Evolutionary conservation across 495 filamentous ascomycete genomes (phyloP).

Genomic region (Aspergillus campestris): DNA sequence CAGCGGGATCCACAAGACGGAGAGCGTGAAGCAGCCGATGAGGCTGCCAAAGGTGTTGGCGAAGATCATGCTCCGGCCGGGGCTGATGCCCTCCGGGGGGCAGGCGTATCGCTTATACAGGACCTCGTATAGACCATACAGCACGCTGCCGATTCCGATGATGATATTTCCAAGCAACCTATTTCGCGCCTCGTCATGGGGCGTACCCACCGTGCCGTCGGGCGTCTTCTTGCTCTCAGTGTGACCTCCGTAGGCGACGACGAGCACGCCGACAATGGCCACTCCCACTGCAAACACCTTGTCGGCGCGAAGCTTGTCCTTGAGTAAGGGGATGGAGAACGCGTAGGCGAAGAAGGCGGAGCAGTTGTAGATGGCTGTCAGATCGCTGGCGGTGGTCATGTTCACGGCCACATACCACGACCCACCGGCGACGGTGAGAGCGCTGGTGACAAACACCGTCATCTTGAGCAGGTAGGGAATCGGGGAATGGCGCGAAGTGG

Average conservation of each 20-base stretch:
- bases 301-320: constrained; percentile 69
- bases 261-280: constrained; percentile 78
- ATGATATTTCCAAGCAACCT: constrained; percentile 77
- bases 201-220: constrained; percentile 38
- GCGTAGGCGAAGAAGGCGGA: constrained; percentile 97
- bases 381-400: constrained; percentile 81
- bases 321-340: constrained; percentile 81
- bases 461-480: constrained; percentile 66
- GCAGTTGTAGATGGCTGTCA: constrained; percentile 99
- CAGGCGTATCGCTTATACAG: constrained; percentile 89
- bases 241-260: constrained; percentile 84
- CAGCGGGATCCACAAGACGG: constrained; percentile 85
- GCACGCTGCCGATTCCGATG: constrained; percentile 84
- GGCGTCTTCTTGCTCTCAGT: constrained; percentile 40
- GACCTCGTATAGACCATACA: constrained; percentile 97
- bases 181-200: constrained; percentile 43
- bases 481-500: constrained; percentile 46
- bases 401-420: constrained; percentile 94
- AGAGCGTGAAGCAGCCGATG: constrained; percentile 76
- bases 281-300: constrained; percentile 78
- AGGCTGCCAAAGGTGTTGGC: constrained; percentile 83
- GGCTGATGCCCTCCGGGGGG: constrained; percentile 77
- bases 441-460: constrained; percentile 72
- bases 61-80: constrained; percentile 80
- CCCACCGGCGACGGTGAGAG: constrained; percentile 83